Evolutionary conservation across 345 rosid genomes (phyloP), one percentile per base, ranked within the genome.

Genomic region (Nasturtium officinale): DNA sequence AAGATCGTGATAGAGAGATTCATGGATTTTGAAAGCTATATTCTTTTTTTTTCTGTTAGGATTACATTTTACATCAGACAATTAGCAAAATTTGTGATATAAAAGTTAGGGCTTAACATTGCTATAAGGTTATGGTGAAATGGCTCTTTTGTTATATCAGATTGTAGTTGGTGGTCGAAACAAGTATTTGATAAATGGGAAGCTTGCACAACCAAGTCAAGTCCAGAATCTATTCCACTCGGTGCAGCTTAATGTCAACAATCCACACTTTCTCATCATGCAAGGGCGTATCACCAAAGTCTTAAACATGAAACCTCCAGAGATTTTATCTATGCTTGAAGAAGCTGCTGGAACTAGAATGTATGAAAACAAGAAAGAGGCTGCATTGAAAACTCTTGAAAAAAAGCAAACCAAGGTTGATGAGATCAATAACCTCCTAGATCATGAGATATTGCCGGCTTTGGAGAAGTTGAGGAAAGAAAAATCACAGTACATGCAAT

Each of bases 341-440:
- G 99, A 95, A 89, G 99, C 98, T 72, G 97, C 97, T 47, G 99
- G 99, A 42, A 95, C 99, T 9, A 86, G 99, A 80, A 95, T 95
- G 99, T 95, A 95, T 6, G 99, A 95, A 77, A 95, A 90, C 47
- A 95, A 95, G 84, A 91, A 95, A 73, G 97, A 91, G 43, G 85
- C 87, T 57, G 97, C 98, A 0, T 38, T 95, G 43, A 95, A 91
- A 84, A 95, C 97, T 5, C 96, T 95, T 29, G 98, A 95, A 67
- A 95, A 90, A 78, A 95, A 95, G 82, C 99, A 95, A 78, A 82
- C 86, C 57, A 91, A 95, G 87, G 99, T 95, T 25, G 94, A 91
- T 54, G 98, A 95, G 81, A 90, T 95, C 6, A 87, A 95, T 63
- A 95, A 88, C 78, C 99, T 95, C 72, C 94, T 95, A 13, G 96